Percentiles rank a stretch among this genome's conserved stretches.
Conservation (phyloP, 352 stramenopile genomes). For the Elongisporangium undulatum region DNA sequence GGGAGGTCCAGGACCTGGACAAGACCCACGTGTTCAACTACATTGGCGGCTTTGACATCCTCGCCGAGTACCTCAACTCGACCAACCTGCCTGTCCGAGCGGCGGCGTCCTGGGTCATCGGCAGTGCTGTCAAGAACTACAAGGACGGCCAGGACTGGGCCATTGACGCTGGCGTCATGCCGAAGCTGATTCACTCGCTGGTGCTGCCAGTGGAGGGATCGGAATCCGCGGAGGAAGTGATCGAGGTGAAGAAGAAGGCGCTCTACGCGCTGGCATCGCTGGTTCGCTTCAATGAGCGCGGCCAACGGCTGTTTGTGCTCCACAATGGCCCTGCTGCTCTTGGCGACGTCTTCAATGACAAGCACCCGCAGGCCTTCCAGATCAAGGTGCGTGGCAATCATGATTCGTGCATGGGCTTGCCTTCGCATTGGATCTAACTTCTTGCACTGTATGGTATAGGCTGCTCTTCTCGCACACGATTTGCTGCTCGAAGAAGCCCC, state of each 20-base stretch:
- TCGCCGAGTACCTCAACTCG: constrained; percentile 68
- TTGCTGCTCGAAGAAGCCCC: constrained; percentile 37
- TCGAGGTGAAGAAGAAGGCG: constrained; percentile 83
- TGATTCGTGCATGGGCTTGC: constrained; percentile 2
- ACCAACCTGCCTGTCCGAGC: constrained; percentile 58
- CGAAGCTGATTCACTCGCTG: constrained; percentile 59
- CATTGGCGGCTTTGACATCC: constrained; percentile 73
- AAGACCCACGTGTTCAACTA: constrained; percentile 87
- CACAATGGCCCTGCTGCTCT: constrained; percentile 38
- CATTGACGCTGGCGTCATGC: constrained; percentile 68
- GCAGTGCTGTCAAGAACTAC: constrained; percentile 81
- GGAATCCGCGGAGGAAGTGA: constrained; percentile 12
- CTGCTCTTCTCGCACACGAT: constrained; percentile 67
- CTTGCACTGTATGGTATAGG: constrained; percentile 13
- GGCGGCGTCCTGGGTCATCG: constrained; percentile 62
- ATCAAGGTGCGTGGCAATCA: constrained; percentile 41
- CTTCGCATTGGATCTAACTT: neutral
- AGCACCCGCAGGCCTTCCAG: constrained; percentile 42
- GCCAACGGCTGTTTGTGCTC: constrained; percentile 54
- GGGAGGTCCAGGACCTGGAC: constrained; percentile 85
- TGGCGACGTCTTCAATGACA: constrained; percentile 31
- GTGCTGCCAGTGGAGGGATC: constrained; percentile 20
- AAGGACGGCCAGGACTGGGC: constrained; percentile 78
- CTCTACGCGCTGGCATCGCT: constrained; percentile 77
- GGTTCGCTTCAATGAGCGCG: constrained; percentile 59